Evolutionary conservation across 2,329 filamentous ascomycete species (phyloP), one percentile per base, ranked within the genome.

Genomic region (Colletotrichum sp.): DNA sequence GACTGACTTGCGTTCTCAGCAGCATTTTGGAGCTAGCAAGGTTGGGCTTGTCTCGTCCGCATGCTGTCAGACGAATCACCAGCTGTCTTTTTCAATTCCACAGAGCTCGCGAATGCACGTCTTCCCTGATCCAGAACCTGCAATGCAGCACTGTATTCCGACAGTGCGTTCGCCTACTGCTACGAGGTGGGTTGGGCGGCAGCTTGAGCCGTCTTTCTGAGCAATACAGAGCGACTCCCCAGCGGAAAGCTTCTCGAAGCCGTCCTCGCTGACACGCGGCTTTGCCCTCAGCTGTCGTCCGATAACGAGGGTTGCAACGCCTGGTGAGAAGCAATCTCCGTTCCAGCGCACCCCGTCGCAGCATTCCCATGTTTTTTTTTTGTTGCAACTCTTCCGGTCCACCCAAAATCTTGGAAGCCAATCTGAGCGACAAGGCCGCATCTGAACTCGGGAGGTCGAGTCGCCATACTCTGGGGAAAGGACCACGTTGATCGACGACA

Each of bases 1-100:
- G 21, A 65, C 51, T 73, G 54, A 70, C 66, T 58, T 51, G 66
- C 38, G 38, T 70, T 43, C 43, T 66, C 61, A 61, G 51, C 47
- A 64, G 58, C 69, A 64, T 31, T 58, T 58, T 6, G 63, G 57
- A n/a, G 51, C 71, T 70, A 70, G 67, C 71, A 70, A 54, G 71
- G 71, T 66, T 66, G 16, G 68, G 61, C 67, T 61, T 73, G 71
- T 70, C 71, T 73, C 55, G 66, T 61, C 61, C 61, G 61, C 61
- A 62, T 66, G 4, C 38, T 47, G 27, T 66, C 55, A 34, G 27
- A 36, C 71, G 71, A 73, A 73, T 73, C 71, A 70, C n/a, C 7
- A 33, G 54, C 61, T 61, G n/a, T 33, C 67, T 61, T 73, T 70
- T 70, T n/a, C 67, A 55, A 73, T 70, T 70, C 71, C 59, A 61